Conservation (phyloP, 2,329 filamentous ascomycete genomes). For the Whalleya microplaca region DNA sequence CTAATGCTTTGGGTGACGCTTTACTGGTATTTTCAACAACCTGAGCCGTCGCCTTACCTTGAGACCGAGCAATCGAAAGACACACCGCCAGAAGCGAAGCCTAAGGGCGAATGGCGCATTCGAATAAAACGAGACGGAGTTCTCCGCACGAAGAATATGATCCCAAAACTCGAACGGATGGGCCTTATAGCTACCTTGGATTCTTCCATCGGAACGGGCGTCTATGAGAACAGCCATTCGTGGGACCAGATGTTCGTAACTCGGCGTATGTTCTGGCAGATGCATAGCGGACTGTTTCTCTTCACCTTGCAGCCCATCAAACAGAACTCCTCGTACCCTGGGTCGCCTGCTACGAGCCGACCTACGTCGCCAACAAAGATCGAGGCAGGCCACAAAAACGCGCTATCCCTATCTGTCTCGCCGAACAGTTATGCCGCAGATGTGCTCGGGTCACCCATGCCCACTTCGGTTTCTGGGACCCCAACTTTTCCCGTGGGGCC, state of each 20-base stretch:
- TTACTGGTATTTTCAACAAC: slow-evolving; percentile 97
- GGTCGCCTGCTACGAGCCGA: slow-evolving; percentile 57
- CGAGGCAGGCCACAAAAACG: slow-evolving; percentile 34
- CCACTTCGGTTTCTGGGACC: slow-evolving; percentile 38
- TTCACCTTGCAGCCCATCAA: slow-evolving; percentile 74
- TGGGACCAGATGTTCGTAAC: slow-evolving; percentile 86
- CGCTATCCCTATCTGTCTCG: slow-evolving; percentile 32
- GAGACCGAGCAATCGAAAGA: slow-evolving; percentile 63
- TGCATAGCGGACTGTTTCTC: slow-evolving; percentile 83
- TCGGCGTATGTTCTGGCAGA: slow-evolving; percentile 86
- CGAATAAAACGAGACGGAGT: slow-evolving; percentile 87
- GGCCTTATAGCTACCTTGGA: slow-evolving; percentile 78
- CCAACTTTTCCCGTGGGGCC: slow-evolving; percentile 61
- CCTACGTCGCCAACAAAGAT: slow-evolving; percentile 54
- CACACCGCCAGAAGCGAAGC: slow-evolving; percentile 72
- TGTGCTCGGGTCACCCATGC: slow-evolving; percentile 43
- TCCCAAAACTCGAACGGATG: slow-evolving; percentile 93
- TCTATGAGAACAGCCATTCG: slow-evolving; percentile 63
- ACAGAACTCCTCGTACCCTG: slow-evolving; percentile 46
- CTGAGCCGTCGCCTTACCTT: slow-evolving; percentile 68
- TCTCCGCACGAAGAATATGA: slow-evolving; percentile 77
- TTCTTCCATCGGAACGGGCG: slow-evolving; percentile 70
- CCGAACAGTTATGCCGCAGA: slow-evolving; percentile 37
- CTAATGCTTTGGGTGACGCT: slow-evolving; percentile 96
- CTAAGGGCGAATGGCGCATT: slow-evolving; percentile 84